Evolutionary conservation across 352 stramenopile species (phyloP).

Genomic region (Phytopythium vexans): DNA sequence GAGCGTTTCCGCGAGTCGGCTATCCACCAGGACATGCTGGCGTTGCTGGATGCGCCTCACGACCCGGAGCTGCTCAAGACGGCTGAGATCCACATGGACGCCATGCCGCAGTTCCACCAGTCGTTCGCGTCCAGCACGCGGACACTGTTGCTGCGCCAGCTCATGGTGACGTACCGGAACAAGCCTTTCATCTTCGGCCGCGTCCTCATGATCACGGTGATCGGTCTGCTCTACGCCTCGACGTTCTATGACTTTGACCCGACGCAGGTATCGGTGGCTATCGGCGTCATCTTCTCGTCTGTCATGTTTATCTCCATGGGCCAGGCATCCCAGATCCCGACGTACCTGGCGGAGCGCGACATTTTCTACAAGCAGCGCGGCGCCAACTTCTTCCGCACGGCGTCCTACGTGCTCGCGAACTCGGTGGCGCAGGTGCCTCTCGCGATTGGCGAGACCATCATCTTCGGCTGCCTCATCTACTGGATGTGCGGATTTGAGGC

Average conservation of each 20-base stretch:
- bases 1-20: constrained; percentile 29
- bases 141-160: constrained; percentile 36
- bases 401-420: constrained; percentile 58
- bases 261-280: background rate
- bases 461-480: constrained; percentile 81
- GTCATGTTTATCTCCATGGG: constrained; percentile 68
- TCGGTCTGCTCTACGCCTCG: constrained; percentile 1
- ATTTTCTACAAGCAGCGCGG: constrained; percentile 81
- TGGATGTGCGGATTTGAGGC: constrained; percentile 70
- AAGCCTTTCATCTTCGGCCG: constrained; percentile 16
- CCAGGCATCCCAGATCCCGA: constrained; percentile 52
- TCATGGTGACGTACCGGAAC: constrained; percentile 57
- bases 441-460: constrained; percentile 48
- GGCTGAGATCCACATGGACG: constrained; percentile 10
- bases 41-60: constrained; percentile 22
- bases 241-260: constrained; percentile 4
- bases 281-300: constrained; percentile 56
- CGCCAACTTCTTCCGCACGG: constrained; percentile 74
- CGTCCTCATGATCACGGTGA: background rate
- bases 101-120: constrained; percentile 28
- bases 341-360: constrained; percentile 41
- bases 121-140: constrained; percentile 25
- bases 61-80: constrained; percentile 11
- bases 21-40: constrained; percentile 25
- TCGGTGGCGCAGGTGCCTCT: constrained; percentile 30